Evolutionary conservation across 257 asterid species (phyloP).

Genomic region (Salvia rosmarinus): DNA sequence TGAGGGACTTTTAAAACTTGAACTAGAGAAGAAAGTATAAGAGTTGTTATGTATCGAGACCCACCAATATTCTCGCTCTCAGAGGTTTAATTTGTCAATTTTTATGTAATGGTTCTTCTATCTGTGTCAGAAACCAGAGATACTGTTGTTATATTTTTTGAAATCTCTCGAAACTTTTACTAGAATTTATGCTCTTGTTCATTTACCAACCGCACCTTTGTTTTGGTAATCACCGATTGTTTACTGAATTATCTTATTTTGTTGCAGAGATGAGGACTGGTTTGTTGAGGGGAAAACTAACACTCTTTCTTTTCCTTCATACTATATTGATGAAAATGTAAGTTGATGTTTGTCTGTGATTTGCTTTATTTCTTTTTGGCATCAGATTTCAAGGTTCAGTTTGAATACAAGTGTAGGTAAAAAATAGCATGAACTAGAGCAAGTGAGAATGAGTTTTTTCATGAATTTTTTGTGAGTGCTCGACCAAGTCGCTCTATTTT

Average conservation of each 20-base stretch:
- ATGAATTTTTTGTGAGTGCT: no score
- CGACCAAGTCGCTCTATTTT: no score
- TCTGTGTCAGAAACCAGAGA: neutral
- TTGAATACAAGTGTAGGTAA: no score
- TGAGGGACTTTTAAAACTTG: slow-evolving; percentile 11
- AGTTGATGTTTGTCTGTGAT: slow-evolving; percentile 43
- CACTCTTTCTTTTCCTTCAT: slow-evolving; percentile 89
- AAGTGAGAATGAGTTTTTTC: no score
- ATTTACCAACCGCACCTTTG: neutral
- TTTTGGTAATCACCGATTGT: slow-evolving; percentile 10
- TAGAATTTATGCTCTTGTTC: neutral
- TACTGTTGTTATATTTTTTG: neutral
- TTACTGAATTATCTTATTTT: slow-evolving; percentile 34
- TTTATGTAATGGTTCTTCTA: slow-evolving; percentile 9
- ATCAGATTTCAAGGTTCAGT: slow-evolving; percentile 26
- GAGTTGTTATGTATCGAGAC: neutral
- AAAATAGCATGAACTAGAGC: no score
- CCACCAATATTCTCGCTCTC: neutral
- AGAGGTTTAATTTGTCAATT: slow-evolving; percentile 26
- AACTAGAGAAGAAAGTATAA: neutral
- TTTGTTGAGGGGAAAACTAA: slow-evolving; percentile 78
- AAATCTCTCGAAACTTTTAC: neutral
- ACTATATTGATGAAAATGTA: slow-evolving; percentile 98
- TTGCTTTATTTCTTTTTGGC: slow-evolving; percentile 11
- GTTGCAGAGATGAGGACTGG: slow-evolving; percentile 95